Evolutionary conservation across 2,329 filamentous ascomycete species (phyloP).

Genomic region (Aspergillus japonicus): DNA sequence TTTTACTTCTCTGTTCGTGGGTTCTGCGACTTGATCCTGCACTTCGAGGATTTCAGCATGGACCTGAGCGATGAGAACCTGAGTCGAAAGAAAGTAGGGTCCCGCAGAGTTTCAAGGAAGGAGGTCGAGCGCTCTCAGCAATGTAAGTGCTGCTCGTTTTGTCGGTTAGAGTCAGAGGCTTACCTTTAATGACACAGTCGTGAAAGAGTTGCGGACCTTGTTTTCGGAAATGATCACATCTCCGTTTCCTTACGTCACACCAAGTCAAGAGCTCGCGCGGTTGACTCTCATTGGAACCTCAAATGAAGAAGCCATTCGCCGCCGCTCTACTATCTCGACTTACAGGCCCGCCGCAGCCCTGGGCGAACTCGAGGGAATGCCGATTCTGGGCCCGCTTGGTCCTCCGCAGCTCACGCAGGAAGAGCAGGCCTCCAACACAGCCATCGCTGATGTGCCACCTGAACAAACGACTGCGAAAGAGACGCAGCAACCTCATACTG

Average conservation of each 20-base stretch:
- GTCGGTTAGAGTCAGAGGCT: background rate
- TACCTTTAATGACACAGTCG: constrained; percentile 53
- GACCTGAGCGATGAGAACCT: constrained; percentile 64
- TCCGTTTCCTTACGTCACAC: constrained; percentile 61
- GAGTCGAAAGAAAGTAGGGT: constrained; percentile 70
- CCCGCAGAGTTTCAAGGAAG: constrained; percentile 60
- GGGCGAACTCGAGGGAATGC: constrained; percentile 46
- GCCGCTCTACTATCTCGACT: constrained; percentile 45
- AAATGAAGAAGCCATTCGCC: constrained; percentile 53
- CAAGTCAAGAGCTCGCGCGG: constrained; percentile 74
- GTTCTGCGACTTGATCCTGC: constrained; percentile 74
- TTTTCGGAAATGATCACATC: constrained; percentile 70
- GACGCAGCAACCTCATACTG: constrained; percentile 19
- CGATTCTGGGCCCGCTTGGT: constrained; percentile 48
- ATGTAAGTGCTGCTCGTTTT: constrained; percentile 57
- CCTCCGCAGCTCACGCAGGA: constrained; percentile 32
- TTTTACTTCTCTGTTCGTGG: constrained; percentile 89
- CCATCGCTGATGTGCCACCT: constrained; percentile 14
- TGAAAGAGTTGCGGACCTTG: constrained; percentile 67
- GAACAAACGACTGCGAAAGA: constrained; percentile 31
- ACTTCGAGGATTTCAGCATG: constrained; percentile 70
- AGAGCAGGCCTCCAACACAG: constrained; percentile 21
- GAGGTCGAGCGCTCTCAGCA: constrained; percentile 64
- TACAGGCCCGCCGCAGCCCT: constrained; percentile 28
- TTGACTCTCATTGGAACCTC: constrained; percentile 68